Base-by-base conservation (phyloP, 2,329 filamentous ascomycete genomes). In the Colletotrichum scovillei region DNA sequence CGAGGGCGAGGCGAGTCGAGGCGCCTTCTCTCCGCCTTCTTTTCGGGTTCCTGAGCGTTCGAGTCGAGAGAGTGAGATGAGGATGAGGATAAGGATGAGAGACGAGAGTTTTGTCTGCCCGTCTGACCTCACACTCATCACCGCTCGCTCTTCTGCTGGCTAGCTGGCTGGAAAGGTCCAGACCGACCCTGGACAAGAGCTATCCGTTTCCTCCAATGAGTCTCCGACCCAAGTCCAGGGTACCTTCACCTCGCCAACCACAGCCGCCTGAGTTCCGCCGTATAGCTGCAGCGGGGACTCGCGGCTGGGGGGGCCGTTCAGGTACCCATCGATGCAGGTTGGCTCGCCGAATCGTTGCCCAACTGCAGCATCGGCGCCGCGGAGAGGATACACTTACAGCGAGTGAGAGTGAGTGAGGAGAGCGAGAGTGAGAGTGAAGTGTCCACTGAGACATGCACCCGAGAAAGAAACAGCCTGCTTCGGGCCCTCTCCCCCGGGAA, bases 401-500 rank as follows among this genome's bases (percentile, higher is more conserved):
- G 19, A 16, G 22, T 19, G 16, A 46, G 42, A n/a, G 42, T n/a
- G 42, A 46, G 42, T 7, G 42, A 16, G 42, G 42, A 46, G 42
- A 46, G 42, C 3, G 42, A 46, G 42, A 46, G 42, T 46, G 16
- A 46, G 24, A 49, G 59, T 42, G 12, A 42, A 42, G 14, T 42
- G 35, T 62, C 38, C 35, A 62, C 63, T 67, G 68, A 71, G 68
- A 71, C 68, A 67, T 57, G 46, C 68, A 19, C 67, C 59, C 60
- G 38, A 14, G 26, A 22, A 53, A 59, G 32, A 49, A 49, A 63
- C 14, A n/a, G 58, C 52, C 67, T 46, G 67, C 67, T 12, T 46
- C 58, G 26, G 67, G 52, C 26, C 30, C 35, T 30, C 28, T 16
- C 46, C 22, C 57, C 35, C 14, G 12, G 35, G 26, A 42, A 38